These are phyloP conservation scores for Kwoniella sp. DNA, from an alignment of 768 basidiomycete species.

Conservation along the genomic window DNA sequence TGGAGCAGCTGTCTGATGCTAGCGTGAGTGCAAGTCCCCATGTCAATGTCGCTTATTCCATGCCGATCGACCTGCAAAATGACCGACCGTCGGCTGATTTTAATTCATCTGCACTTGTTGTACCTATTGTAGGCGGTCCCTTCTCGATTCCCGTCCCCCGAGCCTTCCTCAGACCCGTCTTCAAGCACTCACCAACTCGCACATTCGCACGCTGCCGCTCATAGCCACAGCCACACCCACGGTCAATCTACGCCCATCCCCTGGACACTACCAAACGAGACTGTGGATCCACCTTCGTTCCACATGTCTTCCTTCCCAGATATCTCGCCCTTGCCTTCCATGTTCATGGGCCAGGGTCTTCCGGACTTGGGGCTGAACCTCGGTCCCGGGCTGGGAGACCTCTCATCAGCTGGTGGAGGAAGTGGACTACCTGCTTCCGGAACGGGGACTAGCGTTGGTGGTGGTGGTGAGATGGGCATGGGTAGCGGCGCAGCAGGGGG, in stretches of 20 bases:
- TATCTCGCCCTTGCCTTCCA: neutral
- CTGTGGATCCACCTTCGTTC: constrained; percentile 13
- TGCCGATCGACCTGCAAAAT: neutral
- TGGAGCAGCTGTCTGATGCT: constrained; percentile 45
- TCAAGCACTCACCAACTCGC: constrained; percentile 2
- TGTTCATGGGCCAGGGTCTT: neutral
- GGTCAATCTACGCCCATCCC: constrained; percentile 13
- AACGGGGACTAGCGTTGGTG: neutral
- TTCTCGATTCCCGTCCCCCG: constrained; percentile 38
- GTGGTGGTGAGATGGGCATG: neutral
- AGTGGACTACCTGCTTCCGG: neutral
- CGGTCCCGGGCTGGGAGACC: neutral
- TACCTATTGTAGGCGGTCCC: constrained; percentile 48
- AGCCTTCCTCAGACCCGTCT: constrained; percentile 19
- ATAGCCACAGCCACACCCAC: neutral
- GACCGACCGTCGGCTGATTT: too few species aligned
- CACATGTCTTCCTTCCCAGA: constrained; percentile 16
- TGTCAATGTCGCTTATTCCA: neutral
- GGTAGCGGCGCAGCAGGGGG: neutral
- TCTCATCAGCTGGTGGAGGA: neutral
- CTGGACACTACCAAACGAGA: constrained; percentile 22
- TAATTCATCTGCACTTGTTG: too few species aligned
- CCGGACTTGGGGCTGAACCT: neutral
- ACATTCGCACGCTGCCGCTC: neutral
- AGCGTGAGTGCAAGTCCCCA: constrained; percentile 34